phyloP scores from a whole-genome alignment of 129 eudicot genomes.

The Oenanthe sinensis region DNA sequence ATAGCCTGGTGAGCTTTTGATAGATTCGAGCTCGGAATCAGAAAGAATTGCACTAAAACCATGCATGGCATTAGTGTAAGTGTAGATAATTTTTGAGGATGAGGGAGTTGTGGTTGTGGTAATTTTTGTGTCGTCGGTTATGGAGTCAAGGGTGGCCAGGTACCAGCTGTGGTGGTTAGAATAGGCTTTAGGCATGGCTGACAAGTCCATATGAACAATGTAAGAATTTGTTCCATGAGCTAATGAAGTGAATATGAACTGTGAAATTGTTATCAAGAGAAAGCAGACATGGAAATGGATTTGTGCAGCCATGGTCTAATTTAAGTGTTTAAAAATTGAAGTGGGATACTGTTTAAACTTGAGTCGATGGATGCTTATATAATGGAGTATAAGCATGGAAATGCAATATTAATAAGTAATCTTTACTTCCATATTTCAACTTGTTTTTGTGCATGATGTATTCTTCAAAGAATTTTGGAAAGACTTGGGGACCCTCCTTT shows the following conservation, averaged over 20 bases:
- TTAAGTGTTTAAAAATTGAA: constrained; percentile 9
- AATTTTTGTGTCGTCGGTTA: constrained; percentile 9
- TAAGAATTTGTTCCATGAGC: constrained; percentile 38
- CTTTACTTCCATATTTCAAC: constrained; percentile 15
- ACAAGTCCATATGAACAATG: constrained; percentile 67
- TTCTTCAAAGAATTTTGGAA: not conserved
- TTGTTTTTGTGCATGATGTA: constrained; percentile 9
- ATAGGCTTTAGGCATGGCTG: constrained; percentile 63
- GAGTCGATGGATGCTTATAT: constrained; percentile 19
- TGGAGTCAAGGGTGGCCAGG: constrained; percentile 46
- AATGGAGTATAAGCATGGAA: constrained; percentile 23
- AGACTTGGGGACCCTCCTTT: constrained; percentile 4
- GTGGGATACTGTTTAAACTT: constrained; percentile 17
- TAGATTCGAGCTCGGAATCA: constrained; percentile 42
- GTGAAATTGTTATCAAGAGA: constrained; percentile 16
- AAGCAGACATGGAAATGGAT: constrained; percentile 27
- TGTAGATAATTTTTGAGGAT: constrained; percentile 42
- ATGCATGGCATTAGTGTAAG: constrained; percentile 55
- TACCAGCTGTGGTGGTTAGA: constrained; percentile 70
- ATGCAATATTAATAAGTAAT: constrained; percentile 1
- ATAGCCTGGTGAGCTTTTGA: constrained; percentile 46
- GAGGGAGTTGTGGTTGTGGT: constrained; percentile 10
- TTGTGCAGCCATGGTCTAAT: constrained; percentile 26
- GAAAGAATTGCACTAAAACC: constrained; percentile 71
- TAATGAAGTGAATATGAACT: constrained; percentile 2